Base-by-base conservation (phyloP, 78 protist species). In the Dictyostelium brefeldianum region DNA sequence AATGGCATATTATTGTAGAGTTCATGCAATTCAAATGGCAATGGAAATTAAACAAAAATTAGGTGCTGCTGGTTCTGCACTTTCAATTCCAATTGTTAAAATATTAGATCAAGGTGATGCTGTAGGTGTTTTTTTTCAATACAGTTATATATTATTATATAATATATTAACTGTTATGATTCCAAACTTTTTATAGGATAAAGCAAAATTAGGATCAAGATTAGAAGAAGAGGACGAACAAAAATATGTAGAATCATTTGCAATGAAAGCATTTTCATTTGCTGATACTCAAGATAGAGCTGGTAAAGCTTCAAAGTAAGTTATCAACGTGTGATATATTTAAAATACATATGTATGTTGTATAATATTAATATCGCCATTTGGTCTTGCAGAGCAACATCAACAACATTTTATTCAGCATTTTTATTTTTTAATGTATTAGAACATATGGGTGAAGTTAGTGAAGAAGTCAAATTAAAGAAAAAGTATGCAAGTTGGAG, bases 401-500 rank as follows among this genome's bases (percentile, higher is more conserved):
- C 92, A 25, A 87, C 85, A 15, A 83, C 91, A 46, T 92, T 77
- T 31, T 83, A 80, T 43, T 75, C 96, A 43, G 50, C 87, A 27
- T 79, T 73, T 83, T 36, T 85, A 25, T 92, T 92, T 71, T 79
- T 92, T 62, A 83, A 92, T 69, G 83, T 92, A 14, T n/a, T 92
- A 53, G 70, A 74, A 47, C 91, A 83, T 4, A 83, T 92, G 51
- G 91, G 85, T 22, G 93, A 83, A 67, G 78, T 25, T 27, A 43
- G 87, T 25, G 89, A 77, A n/a, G 96, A 80, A 7, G 62, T 91
- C 22, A 80, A 91, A 69, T 73, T 73, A 51, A 92, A 84, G 65
- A 71, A 79, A 69, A 92, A 92, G 65, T 92, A 92, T 84, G 91
- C 96, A 25, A 82, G 89, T 62, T 92, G 96, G 96, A 92, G 91